Percentiles rank a stretch among this genome's conserved stretches.
Evolutionary conservation across 2,329 filamentous ascomycete species (phyloP).

Genomic region (Pyricularia sp.): DNA sequence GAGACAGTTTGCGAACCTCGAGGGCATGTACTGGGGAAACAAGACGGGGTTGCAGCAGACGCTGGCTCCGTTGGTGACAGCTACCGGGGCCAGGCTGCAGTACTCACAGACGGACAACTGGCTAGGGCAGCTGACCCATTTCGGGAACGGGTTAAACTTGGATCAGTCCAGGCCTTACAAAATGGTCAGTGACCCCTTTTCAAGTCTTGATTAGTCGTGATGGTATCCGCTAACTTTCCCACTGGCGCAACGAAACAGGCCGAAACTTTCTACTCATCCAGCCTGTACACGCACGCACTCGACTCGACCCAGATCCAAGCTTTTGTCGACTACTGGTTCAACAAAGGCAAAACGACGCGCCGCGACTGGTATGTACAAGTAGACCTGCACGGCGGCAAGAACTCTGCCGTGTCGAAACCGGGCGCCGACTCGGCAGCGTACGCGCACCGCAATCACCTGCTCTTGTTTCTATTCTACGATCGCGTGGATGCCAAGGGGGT

Average conservation of each 20-base stretch:
- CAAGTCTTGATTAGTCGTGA: not conserved
- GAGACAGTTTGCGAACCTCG: constrained; percentile 23
- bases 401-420: constrained; percentile 23
- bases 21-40: constrained; percentile 28
- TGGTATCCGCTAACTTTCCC: not conserved
- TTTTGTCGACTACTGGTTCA: constrained; percentile 31
- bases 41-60: constrained; percentile 21
- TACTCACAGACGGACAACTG: constrained; percentile 19
- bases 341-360: constrained; percentile 23
- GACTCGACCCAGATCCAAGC: constrained; percentile 22
- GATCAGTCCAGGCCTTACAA: constrained; percentile 21
- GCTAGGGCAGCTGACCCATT: constrained; percentile 22
- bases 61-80: constrained; percentile 23
- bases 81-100: constrained; percentile 21
- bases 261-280: constrained; percentile 32
- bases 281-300: constrained; percentile 27
- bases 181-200: constrained; percentile 9
- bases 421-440: constrained; percentile 24
- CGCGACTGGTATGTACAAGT: constrained; percentile 31
- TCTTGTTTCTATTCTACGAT: constrained; percentile 40
- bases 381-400: constrained; percentile 30
- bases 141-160: constrained; percentile 19
- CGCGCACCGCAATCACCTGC: constrained; percentile 33
- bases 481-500: constrained; percentile 19
- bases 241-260: constrained; percentile 17